phyloP scores from a whole-genome alignment of 2,329 filamentous ascomycete species.

The Colletotrichum lupini region DNA sequence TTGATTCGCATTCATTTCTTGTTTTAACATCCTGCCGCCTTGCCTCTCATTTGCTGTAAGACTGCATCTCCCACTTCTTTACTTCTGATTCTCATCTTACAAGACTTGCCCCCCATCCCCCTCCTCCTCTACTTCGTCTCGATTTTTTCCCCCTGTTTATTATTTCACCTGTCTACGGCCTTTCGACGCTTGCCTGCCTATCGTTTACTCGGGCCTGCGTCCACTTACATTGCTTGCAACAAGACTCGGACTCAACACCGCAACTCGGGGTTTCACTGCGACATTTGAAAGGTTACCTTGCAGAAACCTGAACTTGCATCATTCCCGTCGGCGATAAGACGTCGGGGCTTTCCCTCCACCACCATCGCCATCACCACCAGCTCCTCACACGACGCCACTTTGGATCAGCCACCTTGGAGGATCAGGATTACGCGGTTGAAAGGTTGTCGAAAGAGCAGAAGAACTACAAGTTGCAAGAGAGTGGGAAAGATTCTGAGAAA shows the following conservation, averaged over 20 bases:
- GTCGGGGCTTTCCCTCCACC: constrained; percentile 4
- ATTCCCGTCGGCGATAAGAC: constrained; percentile 21
- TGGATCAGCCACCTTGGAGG: constrained; percentile 13
- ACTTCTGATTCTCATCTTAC: neutral
- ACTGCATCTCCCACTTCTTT: neutral
- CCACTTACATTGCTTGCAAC: constrained; percentile 1
- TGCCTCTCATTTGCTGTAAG: constrained; percentile 16
- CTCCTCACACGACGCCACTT: constrained; percentile 8
- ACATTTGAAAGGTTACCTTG: constrained; percentile 8
- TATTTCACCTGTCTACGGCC: neutral
- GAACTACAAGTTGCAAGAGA: neutral
- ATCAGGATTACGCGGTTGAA: constrained; percentile 7
- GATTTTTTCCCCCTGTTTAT: neutral
- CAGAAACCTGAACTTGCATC: constrained; percentile 21
- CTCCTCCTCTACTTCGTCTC: neutral
- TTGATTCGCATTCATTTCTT: constrained; percentile 31
- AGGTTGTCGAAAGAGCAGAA: neutral
- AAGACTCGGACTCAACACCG: constrained; percentile 10
- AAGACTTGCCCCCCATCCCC: constrained; percentile 4
- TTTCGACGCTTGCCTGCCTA: neutral
- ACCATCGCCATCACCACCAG: neutral
- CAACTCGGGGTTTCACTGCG: neutral
- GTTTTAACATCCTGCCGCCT: constrained; percentile 27
- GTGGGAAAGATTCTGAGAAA: neutral
- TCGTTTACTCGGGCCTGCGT: neutral